Base-by-base conservation (phyloP, 768 basidiomycete genomes). In the Stropharia rugosoannulata region DNA sequence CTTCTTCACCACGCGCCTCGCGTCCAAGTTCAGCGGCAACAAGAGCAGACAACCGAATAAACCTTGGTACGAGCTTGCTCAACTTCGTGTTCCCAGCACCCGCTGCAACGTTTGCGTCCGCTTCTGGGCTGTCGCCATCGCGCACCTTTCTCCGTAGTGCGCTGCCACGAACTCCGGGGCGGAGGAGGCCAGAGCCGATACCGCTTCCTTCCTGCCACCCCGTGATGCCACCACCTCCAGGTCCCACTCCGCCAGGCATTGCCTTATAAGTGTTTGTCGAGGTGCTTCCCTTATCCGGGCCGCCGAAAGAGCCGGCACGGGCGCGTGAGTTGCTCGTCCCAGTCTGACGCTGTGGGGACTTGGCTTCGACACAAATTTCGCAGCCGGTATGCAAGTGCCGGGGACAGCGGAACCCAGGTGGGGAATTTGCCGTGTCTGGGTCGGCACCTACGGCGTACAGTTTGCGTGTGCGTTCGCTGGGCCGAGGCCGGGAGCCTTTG, bases 131-230 rank as follows among this genome's bases (percentile, higher is more conserved):
- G 52, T 62, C 61, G 12, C 59, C 56, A 29, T 69, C 65, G 58
- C 67, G 55, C 13, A 68, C 68, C 57, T 72, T 81, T 25, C 89
- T 76, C 44, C 87, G 77, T 55, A 91, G 66, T 8, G 77, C 81
- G 56, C 78, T 87, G 10, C 88, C 89, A 19, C 73, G 62, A 10
- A 75, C 68, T 12, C 80, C 82, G 19, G 84, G 81, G 22, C 80
- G 73, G 22, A 85, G 72, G 27, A 90, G 76, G 3, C 89, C 89
- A 2, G 84, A 82, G 10, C 89, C 89, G 45, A 90, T 80, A 12
- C 89, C 89, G 57, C 80, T 82, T 5, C 87, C 85, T 50, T 90
- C 88, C 61, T 84, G 83, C 85, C 87, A 90, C 2, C 88, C 89
- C 1, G 82, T 82, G 40, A 90, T 78, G 1, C 83, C 82, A 7